Evolutionary conservation across 768 basidiomycete species (phyloP), one percentile per base, ranked within the genome.

Genomic region (Auricularia sp.): DNA sequence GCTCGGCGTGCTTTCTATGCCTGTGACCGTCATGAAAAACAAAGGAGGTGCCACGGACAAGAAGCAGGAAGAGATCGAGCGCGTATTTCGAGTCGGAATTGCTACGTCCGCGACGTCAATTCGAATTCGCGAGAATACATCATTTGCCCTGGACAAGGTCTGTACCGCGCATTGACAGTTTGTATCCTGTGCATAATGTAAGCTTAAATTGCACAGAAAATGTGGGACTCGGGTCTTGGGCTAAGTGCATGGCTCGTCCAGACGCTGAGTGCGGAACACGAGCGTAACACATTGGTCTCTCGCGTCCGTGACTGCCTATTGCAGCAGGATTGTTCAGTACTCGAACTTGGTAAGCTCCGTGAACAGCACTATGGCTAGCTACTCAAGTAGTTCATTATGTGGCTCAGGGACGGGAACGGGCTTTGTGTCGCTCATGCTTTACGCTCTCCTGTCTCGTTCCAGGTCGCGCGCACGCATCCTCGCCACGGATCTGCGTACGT

Each of bases 191-290:
- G 14, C 34, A 64, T 63, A 7, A 64, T 63, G 29, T 36, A 4
- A 36, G 47, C n/a, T 35, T 10, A 29, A 29, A 14, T 29, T 54
- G 1, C 11, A 54, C 77, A 96, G 94, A 96, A 96, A 92, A 83
- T 96, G 63, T 97, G 94, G 94, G 93, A 96, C 72, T 94, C 93
- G 53, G 94, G 94, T 2, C 80, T 96, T 59, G 93, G 90, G 5
- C 76, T 94, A 21, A 87, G 88, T 64, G 83, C 91, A 2, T 94
- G 90, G 90, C 76, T 96, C 3, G 77, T 82, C 66, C 47, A 65
- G 35, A 65, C 64, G 3, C 59, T 23, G 11, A 44, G 8, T 29
- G 5, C 11, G 42, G 21, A 3, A 39, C 7, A 3, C 12, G 8
- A 14, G 14, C 51, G 21, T 36, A 33, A 18, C 44, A 53, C 8